Base-by-base conservation (phyloP, 495 filamentous ascomycete species). In the Astrothelium subdiscretum region DNA sequence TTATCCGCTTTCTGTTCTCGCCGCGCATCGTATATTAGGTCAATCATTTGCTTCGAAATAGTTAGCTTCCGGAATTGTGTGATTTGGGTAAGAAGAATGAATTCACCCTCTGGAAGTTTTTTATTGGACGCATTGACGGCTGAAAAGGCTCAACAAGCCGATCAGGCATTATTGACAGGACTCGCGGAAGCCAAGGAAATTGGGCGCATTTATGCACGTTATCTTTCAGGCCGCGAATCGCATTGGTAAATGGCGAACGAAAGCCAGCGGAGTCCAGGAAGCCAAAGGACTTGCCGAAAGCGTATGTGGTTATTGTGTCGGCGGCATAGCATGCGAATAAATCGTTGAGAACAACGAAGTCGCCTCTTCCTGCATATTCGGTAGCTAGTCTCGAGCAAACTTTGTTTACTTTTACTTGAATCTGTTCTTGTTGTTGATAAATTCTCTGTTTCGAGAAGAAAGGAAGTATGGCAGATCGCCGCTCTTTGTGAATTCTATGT, bases 371-470 rank as follows among this genome's bases (percentile, higher is more conserved):
- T 3, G 48, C n/a, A 29, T 54, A 54, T 5, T 54, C 48, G 24
- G 8, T 12, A 3, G n/a, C 20, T 15, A 83, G 68, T 4, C 72
- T 69, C 0, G 57, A 26, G 35, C 74, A 66, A 0, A 83, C 67
- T 26, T 73, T 70, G 18, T 75, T 67, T 0, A 81, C 69, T 18
- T 76, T 72, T 0, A 75, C 73, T 22, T 77, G 68, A 4, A 85
- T 76, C 4, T 75, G 63, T 2, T 77, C 76, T 40, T 80, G 74
- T 1, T 83, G 64, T 15, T 66, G 66, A 0, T 60, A 35, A 6
- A 83, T 71, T 24, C 74, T 74, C n/a, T 66, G 67, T 32, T 77
- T 83, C 10, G 80, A 83, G 72, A 85, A 83, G 69, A 80, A 80
- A 20, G 69, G 74, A 38, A 67, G 75, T 15, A 82, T 42, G 1